A percentile compares a stretch with the other conserved stretches of the same genome.
phyloP scores from a whole-genome alignment of 2,329 filamentous ascomycete species.

The Nothomitra cinnamomea region DNA sequence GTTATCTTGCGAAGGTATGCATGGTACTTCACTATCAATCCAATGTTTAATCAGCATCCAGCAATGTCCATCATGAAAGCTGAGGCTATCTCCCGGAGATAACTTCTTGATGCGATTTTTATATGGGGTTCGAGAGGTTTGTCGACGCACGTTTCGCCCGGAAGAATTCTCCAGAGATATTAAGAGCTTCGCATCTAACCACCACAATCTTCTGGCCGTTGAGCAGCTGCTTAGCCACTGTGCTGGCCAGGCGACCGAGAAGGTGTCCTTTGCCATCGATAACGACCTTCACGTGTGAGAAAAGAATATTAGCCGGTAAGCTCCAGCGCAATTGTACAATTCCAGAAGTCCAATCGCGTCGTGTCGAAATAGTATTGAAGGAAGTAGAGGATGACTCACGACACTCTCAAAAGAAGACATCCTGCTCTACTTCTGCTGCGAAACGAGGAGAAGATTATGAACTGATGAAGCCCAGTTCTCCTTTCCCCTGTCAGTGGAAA shows the following conservation, averaged over 20 bases:
- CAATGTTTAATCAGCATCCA: constrained; percentile 29
- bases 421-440: constrained; percentile 24
- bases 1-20: constrained; percentile 99
- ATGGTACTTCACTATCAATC: constrained; percentile 88
- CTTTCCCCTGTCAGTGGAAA: constrained; percentile 22
- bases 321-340: background rate
- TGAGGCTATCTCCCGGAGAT: background rate
- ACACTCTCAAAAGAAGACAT: constrained; percentile 56
- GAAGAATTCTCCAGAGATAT: constrained; percentile 99
- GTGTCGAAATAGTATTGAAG: constrained; percentile 1
- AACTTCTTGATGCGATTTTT: background rate
- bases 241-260: constrained; percentile 94
- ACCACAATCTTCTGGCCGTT: constrained; percentile 99
- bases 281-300: constrained; percentile 49
- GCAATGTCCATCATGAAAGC: constrained; percentile 4
- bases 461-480: constrained; percentile 17
- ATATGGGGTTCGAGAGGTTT: background rate
- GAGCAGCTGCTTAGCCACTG: constrained; percentile 97
- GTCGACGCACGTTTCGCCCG: constrained; percentile 91
- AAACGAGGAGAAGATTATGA: constrained; percentile 19
- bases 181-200: constrained; percentile 96
- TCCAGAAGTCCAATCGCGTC: background rate
- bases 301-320: background rate
- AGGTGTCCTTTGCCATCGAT: constrained; percentile 99
- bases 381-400: constrained; percentile 34